Percentiles rank a stretch among this genome's conserved stretches.
Conservation (phyloP, 1,284 basidiomycete species). For the Vanrija sp. region DNA sequence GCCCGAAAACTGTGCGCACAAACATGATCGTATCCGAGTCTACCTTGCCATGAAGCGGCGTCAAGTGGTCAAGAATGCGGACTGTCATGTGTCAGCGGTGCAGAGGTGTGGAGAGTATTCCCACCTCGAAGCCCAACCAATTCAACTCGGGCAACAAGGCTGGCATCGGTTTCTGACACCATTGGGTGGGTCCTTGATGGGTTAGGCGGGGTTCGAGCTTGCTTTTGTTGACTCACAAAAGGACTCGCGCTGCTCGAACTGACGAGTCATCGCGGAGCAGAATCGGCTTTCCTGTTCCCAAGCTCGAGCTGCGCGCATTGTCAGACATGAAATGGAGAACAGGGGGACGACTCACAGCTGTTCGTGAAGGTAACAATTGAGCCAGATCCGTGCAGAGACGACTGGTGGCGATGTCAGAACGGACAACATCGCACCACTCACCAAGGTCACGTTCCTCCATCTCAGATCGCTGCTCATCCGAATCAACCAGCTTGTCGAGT, state of each 20-base stretch:
- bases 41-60: conserved; percentile 78
- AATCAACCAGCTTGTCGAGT: conserved; percentile 79
- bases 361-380: conserved; percentile 67
- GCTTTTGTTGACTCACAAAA: conserved; percentile 52
- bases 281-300: conserved; percentile 84
- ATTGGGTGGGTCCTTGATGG: conserved; percentile 62
- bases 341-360: conserved; percentile 30
- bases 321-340: not conserved
- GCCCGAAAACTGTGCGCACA: conserved; percentile 75
- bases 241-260: conserved; percentile 73
- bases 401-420: conserved; percentile 53
- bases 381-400: conserved; percentile 86
- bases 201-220: not conserved
- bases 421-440: conserved; percentile 44
- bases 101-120: not conserved
- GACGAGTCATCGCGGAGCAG: conserved; percentile 82
- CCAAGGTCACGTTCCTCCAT: conserved; percentile 83
- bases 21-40: conserved; percentile 78
- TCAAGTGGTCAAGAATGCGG: conserved; percentile 82
- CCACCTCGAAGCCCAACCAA: conserved; percentile 66
- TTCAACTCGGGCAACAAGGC: conserved; percentile 80
- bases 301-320: conserved; percentile 62
- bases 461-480: conserved; percentile 58
- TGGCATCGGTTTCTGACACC: conserved; percentile 78
- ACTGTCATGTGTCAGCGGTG: conserved; percentile 52